phyloP scores from a whole-genome alignment of 306 rosid genomes.

The Benincasa hispida region DNA sequence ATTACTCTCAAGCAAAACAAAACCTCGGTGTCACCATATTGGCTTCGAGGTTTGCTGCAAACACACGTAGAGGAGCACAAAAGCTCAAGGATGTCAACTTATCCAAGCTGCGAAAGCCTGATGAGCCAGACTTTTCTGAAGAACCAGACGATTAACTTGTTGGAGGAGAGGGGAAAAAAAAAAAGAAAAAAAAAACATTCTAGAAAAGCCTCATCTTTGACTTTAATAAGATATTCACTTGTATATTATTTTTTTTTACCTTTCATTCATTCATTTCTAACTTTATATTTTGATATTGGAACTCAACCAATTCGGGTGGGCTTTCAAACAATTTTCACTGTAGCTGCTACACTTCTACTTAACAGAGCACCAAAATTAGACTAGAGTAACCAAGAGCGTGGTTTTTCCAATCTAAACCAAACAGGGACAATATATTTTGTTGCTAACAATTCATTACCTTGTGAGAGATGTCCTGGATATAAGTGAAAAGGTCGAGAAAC shows the following conservation, averaged over 20 bases:
- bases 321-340: neutral
- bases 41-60: slow-evolving; percentile 78
- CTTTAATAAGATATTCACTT: neutral
- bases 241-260: neutral
- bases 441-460: neutral
- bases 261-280: neutral
- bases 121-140: slow-evolving; percentile 76
- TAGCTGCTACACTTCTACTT: neutral
- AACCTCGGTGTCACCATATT: slow-evolving; percentile 51
- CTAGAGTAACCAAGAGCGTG: neutral
- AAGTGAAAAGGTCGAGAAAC: neutral
- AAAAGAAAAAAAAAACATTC: neutral
- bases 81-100: slow-evolving; percentile 42
- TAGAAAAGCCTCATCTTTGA: neutral
- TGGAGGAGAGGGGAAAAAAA: neutral
- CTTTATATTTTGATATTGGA: neutral
- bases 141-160: slow-evolving; percentile 38
- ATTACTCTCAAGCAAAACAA: slow-evolving; percentile 43
- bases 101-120: slow-evolving; percentile 74
- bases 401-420: neutral
- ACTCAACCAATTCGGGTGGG: neutral
- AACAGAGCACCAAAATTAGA: neutral
- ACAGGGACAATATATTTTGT: neutral
- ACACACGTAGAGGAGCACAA: slow-evolving; percentile 64
- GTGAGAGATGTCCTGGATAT: neutral